A percentile compares a stretch with the other conserved stretches of the same genome.
phyloP scores from a whole-genome alignment of 2,329 filamentous ascomycete genomes.

The Intubia oerlemansii region DNA sequence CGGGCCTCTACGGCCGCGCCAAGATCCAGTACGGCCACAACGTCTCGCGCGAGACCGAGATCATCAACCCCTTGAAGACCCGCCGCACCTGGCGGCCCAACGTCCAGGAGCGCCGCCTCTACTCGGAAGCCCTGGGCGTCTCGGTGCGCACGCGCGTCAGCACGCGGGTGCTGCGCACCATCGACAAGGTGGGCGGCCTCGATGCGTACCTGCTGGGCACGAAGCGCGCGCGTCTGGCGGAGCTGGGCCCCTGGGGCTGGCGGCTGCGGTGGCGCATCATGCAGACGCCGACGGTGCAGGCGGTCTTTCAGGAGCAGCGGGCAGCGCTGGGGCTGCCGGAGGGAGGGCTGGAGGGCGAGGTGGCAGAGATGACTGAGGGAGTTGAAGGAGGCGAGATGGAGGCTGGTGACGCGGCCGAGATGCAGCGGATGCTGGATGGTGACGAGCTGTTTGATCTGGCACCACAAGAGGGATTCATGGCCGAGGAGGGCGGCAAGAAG shows the following conservation, averaged over 20 bases:
- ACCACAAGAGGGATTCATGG: slow-evolving; percentile 12
- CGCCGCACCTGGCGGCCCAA: slow-evolving; percentile 59
- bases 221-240: slow-evolving; percentile 57
- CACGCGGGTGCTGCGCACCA: slow-evolving; percentile 46
- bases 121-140: slow-evolving; percentile 36
- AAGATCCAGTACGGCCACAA: slow-evolving; percentile 65
- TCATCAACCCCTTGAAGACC: slow-evolving; percentile 29
- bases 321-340: slow-evolving; percentile 40
- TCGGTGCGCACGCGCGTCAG: slow-evolving; percentile 48
- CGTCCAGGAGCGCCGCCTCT: slow-evolving; percentile 46
- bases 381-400: slow-evolving; percentile 10
- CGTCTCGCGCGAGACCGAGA: slow-evolving; percentile 43
- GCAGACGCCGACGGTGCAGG: slow-evolving; percentile 47
- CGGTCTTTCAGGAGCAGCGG: slow-evolving; percentile 44
- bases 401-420: slow-evolving; percentile 12
- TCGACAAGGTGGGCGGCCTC: slow-evolving; percentile 71
- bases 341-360: slow-evolving; percentile 12
- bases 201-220: slow-evolving; percentile 79
- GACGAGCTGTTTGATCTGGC: slow-evolving; percentile 26
- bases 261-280: slow-evolving; percentile 73
- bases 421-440: slow-evolving; percentile 17
- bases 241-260: slow-evolving; percentile 83
- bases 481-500: too few relatives aligned
- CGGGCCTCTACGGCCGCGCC: slow-evolving; percentile 46
- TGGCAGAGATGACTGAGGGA: slow-evolving; percentile 2